Conservation (phyloP, 2,329 filamentous ascomycete genomes). For the Trichothecium roseum region DNA sequence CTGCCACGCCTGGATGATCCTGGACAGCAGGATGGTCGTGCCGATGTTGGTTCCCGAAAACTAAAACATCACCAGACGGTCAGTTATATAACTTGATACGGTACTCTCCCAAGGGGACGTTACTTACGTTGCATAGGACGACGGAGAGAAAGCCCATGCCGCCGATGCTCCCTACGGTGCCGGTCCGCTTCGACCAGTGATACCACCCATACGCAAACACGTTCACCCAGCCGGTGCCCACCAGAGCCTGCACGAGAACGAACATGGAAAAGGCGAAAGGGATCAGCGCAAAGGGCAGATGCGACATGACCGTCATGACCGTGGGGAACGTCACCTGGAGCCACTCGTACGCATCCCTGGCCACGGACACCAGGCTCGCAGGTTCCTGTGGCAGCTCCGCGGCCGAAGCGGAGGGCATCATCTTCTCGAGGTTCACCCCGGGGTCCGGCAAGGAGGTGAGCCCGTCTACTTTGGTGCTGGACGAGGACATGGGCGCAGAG, state of each 20-base stretch:
- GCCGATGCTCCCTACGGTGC: constrained; percentile 56
- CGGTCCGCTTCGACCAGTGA: constrained; percentile 60
- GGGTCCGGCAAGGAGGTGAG: too few species aligned
- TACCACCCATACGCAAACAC: constrained; percentile 68
- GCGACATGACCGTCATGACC: constrained; percentile 50
- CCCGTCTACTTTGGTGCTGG: too few species aligned
- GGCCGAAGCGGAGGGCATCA: too few species aligned
- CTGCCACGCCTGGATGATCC: constrained; percentile 60
- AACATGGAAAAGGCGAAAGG: constrained; percentile 70
- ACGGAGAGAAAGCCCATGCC: constrained; percentile 67
- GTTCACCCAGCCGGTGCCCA: constrained; percentile 64
- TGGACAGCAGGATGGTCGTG: constrained; percentile 61
- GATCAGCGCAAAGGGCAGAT: constrained; percentile 57
- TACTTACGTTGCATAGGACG: constrained; percentile 59
- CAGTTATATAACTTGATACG: neutral
- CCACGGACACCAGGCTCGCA: constrained; percentile 42
- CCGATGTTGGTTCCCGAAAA: constrained; percentile 72
- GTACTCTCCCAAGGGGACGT: neutral
- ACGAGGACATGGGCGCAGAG: too few species aligned
- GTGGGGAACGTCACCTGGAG: constrained; percentile 62
- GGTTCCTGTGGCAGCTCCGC: constrained; percentile 4
- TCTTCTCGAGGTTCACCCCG: too few species aligned
- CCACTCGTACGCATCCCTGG: constrained; percentile 40
- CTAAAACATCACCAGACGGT: constrained; percentile 34
- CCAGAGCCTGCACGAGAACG: constrained; percentile 60